Evolutionary conservation across 2,329 filamentous ascomycete genomes (phyloP), one percentile per base, ranked within the genome.

Genomic region (Pestalotiopsis sp.): DNA sequence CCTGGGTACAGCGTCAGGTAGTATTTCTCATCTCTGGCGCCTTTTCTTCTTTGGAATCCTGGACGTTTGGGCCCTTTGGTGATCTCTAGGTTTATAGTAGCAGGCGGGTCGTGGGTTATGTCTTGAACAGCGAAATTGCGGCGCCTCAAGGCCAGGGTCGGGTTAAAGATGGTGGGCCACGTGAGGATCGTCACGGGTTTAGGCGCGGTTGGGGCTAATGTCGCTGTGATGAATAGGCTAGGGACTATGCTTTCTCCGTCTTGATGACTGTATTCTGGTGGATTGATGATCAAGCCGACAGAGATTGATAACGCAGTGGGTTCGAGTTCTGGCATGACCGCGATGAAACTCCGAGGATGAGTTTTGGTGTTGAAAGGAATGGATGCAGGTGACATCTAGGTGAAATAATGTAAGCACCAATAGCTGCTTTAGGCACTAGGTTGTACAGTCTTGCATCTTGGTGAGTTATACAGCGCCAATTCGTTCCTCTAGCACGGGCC

Each of bases 101-200:
- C 45, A 4, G 67, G 61, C 25, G 67, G 49, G 20, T 68, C 67
- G 39, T 59, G 67, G 7, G 67, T 65, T 68, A 68, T 65, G 38
- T 68, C 60, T 52, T 68, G 67, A 23, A 52, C 67, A 57, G 52
- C 49, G 17, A 68, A 68, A 36, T 68, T 60, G 49, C 67, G 67
- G 49, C 67, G 61, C 49, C 36, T 68, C 60, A 68, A 68, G 39
- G 67, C 67, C 27, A 65, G 49, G 31, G 23, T 36, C 31, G 52
- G 61, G 36, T 68, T 68, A 38, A 68, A 68, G 23, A 65, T 60
- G 67, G 67, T 68, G 38, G 67, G 17, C 67, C 67, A 68, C 38
- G 60, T 57, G 7, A 65, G 61, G 11, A 68, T 13, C 56, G 67
- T 68, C 31, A 68, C 61, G 17, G 67, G 67, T 49, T 56, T 60